phyloP scores from a whole-genome alignment of 352 stramenopile genomes.

The Globisporangium paroecandrum region DNA sequence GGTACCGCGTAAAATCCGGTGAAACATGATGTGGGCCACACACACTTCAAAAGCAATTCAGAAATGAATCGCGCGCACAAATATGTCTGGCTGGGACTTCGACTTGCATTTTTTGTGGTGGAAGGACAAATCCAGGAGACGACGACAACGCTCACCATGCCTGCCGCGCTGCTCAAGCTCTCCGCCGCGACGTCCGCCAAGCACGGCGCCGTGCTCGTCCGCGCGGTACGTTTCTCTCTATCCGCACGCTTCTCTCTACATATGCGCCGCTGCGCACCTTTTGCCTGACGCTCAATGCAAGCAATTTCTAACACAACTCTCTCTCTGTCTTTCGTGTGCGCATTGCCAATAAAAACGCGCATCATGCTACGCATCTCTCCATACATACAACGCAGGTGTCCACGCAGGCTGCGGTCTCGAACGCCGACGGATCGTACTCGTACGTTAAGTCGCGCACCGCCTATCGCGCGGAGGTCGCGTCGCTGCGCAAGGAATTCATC shows the following conservation, averaged over 20 bases:
- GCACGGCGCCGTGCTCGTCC: constrained; percentile 26
- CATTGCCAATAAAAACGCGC: background rate
- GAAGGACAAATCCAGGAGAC: constrained; percentile 9
- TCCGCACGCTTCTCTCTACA: background rate
- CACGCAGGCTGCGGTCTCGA: constrained; percentile 14
- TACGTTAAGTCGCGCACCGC: constrained; percentile 69
- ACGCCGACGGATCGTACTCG: constrained; percentile 52
- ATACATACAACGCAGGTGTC: constrained; percentile 2
- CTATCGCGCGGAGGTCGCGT: constrained; percentile 66
- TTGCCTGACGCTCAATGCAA: background rate
- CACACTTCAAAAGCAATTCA: background rate
- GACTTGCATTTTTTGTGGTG: constrained; percentile 9
- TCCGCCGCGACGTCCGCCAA: constrained; percentile 16
- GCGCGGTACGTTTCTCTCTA: constrained; percentile 24
- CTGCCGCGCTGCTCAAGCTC: constrained; percentile 27
- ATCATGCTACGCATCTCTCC: background rate
- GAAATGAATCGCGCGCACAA: background rate
- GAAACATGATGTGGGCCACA: background rate
- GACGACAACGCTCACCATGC: constrained; percentile 25
- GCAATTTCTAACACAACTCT: background rate
- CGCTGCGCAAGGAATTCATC: constrained; percentile 73
- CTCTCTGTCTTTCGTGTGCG: background rate
- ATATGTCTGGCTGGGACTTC: constrained; percentile 6
- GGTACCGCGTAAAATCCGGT: too few species aligned
- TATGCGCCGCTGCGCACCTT: background rate